Evolutionary conservation across 2,329 filamentous ascomycete species (phyloP).

Genomic region (Cladobotryum mycophilum): DNA sequence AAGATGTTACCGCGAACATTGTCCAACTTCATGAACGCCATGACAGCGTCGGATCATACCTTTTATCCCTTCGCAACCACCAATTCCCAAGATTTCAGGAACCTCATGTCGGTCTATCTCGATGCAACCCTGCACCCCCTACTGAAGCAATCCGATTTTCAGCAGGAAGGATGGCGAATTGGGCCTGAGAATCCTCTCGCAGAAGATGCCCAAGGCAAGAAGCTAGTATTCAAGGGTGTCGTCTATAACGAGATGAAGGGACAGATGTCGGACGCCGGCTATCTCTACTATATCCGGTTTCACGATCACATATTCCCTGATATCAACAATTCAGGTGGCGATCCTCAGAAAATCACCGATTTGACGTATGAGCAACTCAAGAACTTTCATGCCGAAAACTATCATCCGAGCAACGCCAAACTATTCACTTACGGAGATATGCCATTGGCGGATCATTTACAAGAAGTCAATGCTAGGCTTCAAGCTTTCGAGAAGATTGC

Average conservation of each 20-base stretch:
- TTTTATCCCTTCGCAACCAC: constrained; percentile 98
- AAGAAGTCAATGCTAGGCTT: constrained; percentile 70
- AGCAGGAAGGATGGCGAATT: constrained; percentile 94
- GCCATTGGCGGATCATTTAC: constrained; percentile 73
- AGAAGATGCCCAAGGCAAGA: constrained; percentile 51
- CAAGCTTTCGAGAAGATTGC: constrained; percentile 64
- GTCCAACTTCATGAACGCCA: constrained; percentile 99
- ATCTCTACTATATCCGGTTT: constrained; percentile 92
- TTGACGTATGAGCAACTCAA: constrained; percentile 85
- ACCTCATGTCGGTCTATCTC: constrained; percentile 92
- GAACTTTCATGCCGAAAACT: constrained; percentile 85
- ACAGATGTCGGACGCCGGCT: constrained; percentile 95
- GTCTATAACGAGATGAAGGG: constrained; percentile 99
- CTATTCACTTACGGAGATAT: constrained; percentile 94
- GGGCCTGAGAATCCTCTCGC: constrained; percentile 81
- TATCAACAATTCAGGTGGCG: constrained; percentile 93
- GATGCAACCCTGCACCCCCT: constrained; percentile 89
- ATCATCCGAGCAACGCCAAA: constrained; percentile 96
- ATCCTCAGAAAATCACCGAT: constrained; percentile 93
- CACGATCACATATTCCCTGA: constrained; percentile 91
- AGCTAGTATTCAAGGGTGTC: constrained; percentile 90
- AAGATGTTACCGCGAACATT: constrained; percentile 98
- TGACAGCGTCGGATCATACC: constrained; percentile 92
- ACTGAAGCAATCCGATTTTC: constrained; percentile 84
- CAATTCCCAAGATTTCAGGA: constrained; percentile 90